Evolutionary conservation across 1,284 basidiomycete genomes (phyloP).

Genomic region (Moniliella sp.): DNA sequence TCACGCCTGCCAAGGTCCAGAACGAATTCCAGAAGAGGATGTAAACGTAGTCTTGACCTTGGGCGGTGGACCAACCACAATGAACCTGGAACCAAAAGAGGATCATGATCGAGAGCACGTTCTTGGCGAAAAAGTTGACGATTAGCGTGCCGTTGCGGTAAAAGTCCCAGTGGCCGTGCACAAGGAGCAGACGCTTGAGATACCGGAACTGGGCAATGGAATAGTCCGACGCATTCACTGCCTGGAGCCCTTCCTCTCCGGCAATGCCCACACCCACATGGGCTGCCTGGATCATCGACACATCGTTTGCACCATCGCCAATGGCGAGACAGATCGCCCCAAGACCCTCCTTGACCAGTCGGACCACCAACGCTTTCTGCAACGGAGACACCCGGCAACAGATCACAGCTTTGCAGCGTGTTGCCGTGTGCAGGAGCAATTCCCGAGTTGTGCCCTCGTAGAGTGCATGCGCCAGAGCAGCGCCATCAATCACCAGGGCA

Average conservation of each 20-base stretch:
- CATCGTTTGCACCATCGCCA: conserved; percentile 87
- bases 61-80: conserved; percentile 72
- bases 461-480: conserved; percentile 52
- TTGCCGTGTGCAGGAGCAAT: conserved; percentile 63
- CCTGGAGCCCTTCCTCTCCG: conserved; percentile 85
- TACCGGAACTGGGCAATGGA: conserved; percentile 89
- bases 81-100: conserved; percentile 98
- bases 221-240: conserved; percentile 89
- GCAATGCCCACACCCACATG: conserved; percentile 87
- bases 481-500: conserved; percentile 80
- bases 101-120: conserved; percentile 69
- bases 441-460: conserved; percentile 47
- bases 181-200: conserved; percentile 64
- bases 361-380: conserved; percentile 82
- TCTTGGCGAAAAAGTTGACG: conserved; percentile 36
- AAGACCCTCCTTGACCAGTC: conserved; percentile 71
- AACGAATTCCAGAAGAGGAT: conserved; percentile 95
- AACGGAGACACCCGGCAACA: conserved; percentile 90
- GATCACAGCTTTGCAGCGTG: conserved; percentile 76
- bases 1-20: conserved; percentile 82
- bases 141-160: conserved; percentile 81
- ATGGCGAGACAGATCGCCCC: conserved; percentile 79
- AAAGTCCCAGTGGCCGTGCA: conserved; percentile 96
- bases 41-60: conserved; percentile 56
- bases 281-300: conserved; percentile 83